Conservation (phyloP, 352 stramenopile species). For the Peronospora farinosa region DNA sequence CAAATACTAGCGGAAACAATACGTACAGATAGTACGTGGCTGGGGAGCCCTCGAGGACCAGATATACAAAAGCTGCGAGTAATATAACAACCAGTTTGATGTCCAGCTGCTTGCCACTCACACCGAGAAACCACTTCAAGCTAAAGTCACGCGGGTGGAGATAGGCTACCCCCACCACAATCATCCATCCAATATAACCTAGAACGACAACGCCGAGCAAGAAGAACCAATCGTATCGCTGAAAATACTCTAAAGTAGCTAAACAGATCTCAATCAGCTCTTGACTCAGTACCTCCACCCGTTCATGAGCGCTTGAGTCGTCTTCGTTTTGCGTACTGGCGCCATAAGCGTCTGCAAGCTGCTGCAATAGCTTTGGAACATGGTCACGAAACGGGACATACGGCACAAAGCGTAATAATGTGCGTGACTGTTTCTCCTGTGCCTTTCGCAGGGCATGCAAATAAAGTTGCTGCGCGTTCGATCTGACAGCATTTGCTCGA, state of each 20-base stretch:
- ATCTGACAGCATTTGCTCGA: conserved; percentile 55
- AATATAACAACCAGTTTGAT: conserved; percentile 18
- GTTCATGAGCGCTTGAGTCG: conserved; percentile 7
- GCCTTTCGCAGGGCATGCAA: conserved; percentile 60
- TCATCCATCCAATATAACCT: conserved; percentile 76
- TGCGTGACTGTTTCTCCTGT: conserved; percentile 52
- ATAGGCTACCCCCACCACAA: conserved; percentile 50
- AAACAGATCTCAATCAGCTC: conserved; percentile 72
- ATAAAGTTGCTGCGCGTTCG: conserved; percentile 67
- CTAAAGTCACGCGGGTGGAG: conserved; percentile 36
- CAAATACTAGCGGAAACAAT: conserved; percentile 61
- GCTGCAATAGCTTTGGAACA: conserved; percentile 25
- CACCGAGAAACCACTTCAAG: conserved; percentile 27
- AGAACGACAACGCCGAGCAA: conserved; percentile 65
- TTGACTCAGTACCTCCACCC: conserved; percentile 49
- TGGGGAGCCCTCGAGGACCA: conserved; percentile 60
- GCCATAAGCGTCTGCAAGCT: conserved; percentile 28
- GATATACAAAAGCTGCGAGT: conserved; percentile 41
- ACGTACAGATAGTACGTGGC: conserved; percentile 75
- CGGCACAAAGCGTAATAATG: conserved; percentile 56
- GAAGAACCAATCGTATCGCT: conserved; percentile 82
- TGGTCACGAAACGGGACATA: conserved; percentile 42
- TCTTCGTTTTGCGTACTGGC: conserved; percentile 8
- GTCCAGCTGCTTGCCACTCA: conserved; percentile 22
- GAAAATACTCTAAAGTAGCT: conserved; percentile 67